Evolutionary conservation across 1,139 yeast species (phyloP).

Genomic region (Yamadazyma spencermartinsiae): DNA sequence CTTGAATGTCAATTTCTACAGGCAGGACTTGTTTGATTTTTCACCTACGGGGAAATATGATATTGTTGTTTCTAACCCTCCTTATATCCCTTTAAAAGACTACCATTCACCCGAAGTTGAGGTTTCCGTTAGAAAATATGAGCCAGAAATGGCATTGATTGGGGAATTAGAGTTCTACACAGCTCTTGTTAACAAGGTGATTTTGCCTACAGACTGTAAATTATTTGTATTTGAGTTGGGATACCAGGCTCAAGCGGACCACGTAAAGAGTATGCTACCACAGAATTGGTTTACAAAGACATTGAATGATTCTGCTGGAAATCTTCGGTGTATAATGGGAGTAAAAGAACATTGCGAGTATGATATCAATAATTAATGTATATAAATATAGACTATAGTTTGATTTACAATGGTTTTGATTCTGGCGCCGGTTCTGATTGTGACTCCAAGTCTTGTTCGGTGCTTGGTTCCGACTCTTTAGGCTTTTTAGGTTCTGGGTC

Average conservation of each 20-base stretch:
- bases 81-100: conserved; percentile 64
- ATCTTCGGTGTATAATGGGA: conserved; percentile 42
- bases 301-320: conserved; percentile 28
- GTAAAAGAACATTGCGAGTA: conserved; percentile 8
- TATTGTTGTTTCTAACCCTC: conserved; percentile 81
- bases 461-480: conserved; percentile 66
- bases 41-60: conserved; percentile 29
- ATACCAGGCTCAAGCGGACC: conserved; percentile 33
- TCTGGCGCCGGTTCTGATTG: too few species aligned
- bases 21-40: conserved; percentile 27
- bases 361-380: neutral
- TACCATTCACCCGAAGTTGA: conserved; percentile 46
- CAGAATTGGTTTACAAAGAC: conserved; percentile 30
- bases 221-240: conserved; percentile 49
- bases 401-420: too few species aligned
- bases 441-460: neutral
- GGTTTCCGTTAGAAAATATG: conserved; percentile 65
- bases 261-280: conserved; percentile 18
- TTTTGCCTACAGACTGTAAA: conserved; percentile 34
- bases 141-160: conserved; percentile 74
- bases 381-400: neutral
- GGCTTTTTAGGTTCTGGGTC: conserved; percentile 29
- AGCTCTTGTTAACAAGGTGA: conserved; percentile 49
- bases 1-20: conserved; percentile 18
- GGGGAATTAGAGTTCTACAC: conserved; percentile 75